These are phyloP conservation scores for Babesia gibsoni DNA, from an alignment of 169 alveolate species.

Conservation along the genomic window DNA sequence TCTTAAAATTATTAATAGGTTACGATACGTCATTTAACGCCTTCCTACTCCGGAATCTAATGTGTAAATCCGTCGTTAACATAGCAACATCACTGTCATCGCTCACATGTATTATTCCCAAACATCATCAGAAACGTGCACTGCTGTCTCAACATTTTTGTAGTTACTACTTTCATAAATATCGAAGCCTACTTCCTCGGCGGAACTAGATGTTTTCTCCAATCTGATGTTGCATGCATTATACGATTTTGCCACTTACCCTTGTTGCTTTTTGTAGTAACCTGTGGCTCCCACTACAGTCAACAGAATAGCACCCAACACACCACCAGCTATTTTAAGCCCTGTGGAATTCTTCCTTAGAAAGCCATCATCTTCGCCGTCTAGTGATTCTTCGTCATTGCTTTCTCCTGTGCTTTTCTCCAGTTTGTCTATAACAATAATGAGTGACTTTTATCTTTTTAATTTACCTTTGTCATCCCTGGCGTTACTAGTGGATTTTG, in stretches of 20 bases:
- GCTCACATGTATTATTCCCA: conserved; percentile 9
- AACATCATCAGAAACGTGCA: conserved; percentile 19
- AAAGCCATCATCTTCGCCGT: background rate
- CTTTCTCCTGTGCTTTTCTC: no score
- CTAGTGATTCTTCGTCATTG: no score
- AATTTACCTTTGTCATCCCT: no score
- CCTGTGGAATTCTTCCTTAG: background rate
- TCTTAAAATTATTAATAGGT: no score
- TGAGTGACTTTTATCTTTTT: no score
- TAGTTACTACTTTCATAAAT: background rate
- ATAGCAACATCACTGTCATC: background rate
- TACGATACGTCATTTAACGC: no score
- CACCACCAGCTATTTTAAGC: conserved; percentile 28
- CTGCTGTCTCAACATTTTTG: conserved; percentile 33
- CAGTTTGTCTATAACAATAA: no score
- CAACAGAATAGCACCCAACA: conserved; percentile 11
- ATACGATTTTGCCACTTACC: background rate
- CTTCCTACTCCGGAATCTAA: no score
- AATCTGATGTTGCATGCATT: background rate
- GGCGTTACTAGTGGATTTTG: no score
- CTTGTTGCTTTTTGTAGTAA: background rate
- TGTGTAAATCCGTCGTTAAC: no score
- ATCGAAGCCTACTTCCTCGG: conserved; percentile 34
- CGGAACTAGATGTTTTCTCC: background rate
- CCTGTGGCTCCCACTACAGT: conserved; percentile 29